Evolutionary conservation across 2,329 filamentous ascomycete species (phyloP).

Genomic region (Microthyrium microscopicum): DNA sequence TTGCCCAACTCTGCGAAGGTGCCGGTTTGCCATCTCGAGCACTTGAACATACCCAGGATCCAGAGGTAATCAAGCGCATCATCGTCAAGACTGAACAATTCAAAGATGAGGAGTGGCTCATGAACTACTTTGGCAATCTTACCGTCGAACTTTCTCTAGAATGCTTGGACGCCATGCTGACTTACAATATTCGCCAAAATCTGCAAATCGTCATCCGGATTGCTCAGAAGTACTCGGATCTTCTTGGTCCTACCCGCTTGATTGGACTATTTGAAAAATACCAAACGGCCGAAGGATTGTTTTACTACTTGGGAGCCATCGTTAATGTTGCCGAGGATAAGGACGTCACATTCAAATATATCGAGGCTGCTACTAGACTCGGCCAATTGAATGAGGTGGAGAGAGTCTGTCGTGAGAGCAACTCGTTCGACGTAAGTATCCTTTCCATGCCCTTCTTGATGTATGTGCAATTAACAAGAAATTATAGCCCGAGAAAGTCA

Average conservation of each 20-base stretch:
- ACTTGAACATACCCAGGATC: constrained; percentile 87
- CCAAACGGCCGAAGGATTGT: constrained; percentile 89
- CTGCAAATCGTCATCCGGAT: constrained; percentile 88
- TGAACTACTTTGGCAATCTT: constrained; percentile 82
- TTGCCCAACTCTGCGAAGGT: constrained; percentile 84
- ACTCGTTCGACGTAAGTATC: constrained; percentile 9
- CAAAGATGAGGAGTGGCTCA: constrained; percentile 78
- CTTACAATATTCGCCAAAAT: constrained; percentile 91
- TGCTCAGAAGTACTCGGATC: constrained; percentile 93
- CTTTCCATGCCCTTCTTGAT: constrained; percentile 1
- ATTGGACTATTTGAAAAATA: constrained; percentile 96
- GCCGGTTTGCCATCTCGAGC: constrained; percentile 58
- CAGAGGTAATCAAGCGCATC: constrained; percentile 76
- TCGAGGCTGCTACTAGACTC: constrained; percentile 89
- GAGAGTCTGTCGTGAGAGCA: constrained; percentile 90
- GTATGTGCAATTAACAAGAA: constrained; percentile 25
- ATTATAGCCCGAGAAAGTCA: constrained; percentile 88
- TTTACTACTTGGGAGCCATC: constrained; percentile 95
- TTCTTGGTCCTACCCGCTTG: constrained; percentile 70
- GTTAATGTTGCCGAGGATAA: constrained; percentile 92
- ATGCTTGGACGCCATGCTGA: constrained; percentile 91
- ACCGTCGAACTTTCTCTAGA: constrained; percentile 92
- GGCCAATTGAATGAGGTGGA: constrained; percentile 90
- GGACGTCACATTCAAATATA: constrained; percentile 98
- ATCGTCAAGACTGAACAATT: constrained; percentile 75